These are phyloP conservation scores for Sarocladium brachiariae DNA, from an alignment of 2,329 filamentous ascomycete species.

Conservation along the genomic window DNA sequence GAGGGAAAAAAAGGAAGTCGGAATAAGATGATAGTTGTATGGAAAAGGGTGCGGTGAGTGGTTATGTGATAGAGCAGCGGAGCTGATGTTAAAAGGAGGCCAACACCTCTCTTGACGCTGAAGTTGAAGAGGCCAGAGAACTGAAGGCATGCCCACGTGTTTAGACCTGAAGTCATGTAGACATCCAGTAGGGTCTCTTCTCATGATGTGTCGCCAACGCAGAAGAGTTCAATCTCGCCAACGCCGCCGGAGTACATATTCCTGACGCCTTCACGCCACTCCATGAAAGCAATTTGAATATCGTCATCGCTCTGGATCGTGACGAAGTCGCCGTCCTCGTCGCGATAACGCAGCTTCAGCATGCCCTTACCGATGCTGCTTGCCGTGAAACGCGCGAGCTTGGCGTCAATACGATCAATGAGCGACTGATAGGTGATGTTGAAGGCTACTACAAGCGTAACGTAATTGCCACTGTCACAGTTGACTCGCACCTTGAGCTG, in stretches of 20 bases:
- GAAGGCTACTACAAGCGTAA: constrained; percentile 91
- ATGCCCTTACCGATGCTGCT: constrained; percentile 77
- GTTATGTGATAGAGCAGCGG: no score
- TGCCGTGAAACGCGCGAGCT: constrained; percentile 78
- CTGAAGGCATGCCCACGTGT: no score
- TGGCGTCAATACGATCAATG: constrained; percentile 92
- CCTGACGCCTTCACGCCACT: constrained; percentile 70
- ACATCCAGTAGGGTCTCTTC: background rate
- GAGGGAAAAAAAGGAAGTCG: background rate
- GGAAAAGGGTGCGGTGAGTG: background rate
- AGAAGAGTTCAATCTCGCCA: constrained; percentile 86
- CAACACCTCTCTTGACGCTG: no score
- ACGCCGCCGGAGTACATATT: constrained; percentile 59
- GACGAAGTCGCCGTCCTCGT: constrained; percentile 88
- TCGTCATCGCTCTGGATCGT: constrained; percentile 94
- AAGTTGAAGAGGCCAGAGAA: no score
- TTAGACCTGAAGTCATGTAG: no score
- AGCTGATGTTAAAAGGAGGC: no score
- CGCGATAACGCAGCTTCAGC: constrained; percentile 81
- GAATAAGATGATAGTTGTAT: background rate
- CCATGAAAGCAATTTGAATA: constrained; percentile 90
- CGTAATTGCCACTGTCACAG: constrained; percentile 76
- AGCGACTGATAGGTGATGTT: constrained; percentile 93
- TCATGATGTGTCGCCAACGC: constrained; percentile 44
- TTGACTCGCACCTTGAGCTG: constrained; percentile 96